Evolutionary conservation across 176 grass and related monocot genomes (phyloP), one percentile per base, ranked within the genome.

Genomic region (Miscanthus lutarioriparius): DNA sequence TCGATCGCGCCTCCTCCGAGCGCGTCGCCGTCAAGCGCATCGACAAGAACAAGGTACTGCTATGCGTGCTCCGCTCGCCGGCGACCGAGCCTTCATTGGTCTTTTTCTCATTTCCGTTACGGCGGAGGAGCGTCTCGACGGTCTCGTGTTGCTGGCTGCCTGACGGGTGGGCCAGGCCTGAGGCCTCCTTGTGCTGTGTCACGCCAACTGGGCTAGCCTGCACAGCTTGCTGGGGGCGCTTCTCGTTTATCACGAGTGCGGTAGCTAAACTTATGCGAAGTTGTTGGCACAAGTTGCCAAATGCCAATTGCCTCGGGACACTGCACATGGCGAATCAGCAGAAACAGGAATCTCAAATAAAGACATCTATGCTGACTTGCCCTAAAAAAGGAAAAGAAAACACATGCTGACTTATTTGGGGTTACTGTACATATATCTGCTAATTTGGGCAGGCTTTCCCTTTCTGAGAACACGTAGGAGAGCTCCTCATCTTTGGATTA

Each of bases 21-120:
- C 84, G 85, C 43, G 90, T 94, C 53, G 95, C 95, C 16, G 92
- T 97, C 83, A 97, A 97, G 78, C 85, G 95, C 82, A 97, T 97
- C 84, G 90, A 97, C 56, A 97, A 94, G 74, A 97, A 89, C 70
- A 97, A 97, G 92, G 94, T 92, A 75, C 74, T 11, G 10, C 6
- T n/a, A 22, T 10, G 2, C 23, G 6, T 61, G 56, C 8, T 39
- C 67, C 8, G 36, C 19, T 23, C 36, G 67, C 67, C 36, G n/a
- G n/a, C 3, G 73, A 35, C 4, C 27, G 47, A 36, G 10, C 16
- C 44, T 16, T 47, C 27, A 22, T 14, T 14, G 20, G 4, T 44
- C 0, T 10, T 32, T 7, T 2, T 9, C 4, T 1, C n/a, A 12
- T 49, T 69, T 53, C 10, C 4, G 2, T 25, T 3, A 1, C 41